A percentile compares a stretch with the other conserved stretches of the same genome.
These are phyloP conservation scores for Leptographium flavum DNA, from an alignment of 2,329 filamentous ascomycete genomes.

Conservation along the genomic window DNA sequence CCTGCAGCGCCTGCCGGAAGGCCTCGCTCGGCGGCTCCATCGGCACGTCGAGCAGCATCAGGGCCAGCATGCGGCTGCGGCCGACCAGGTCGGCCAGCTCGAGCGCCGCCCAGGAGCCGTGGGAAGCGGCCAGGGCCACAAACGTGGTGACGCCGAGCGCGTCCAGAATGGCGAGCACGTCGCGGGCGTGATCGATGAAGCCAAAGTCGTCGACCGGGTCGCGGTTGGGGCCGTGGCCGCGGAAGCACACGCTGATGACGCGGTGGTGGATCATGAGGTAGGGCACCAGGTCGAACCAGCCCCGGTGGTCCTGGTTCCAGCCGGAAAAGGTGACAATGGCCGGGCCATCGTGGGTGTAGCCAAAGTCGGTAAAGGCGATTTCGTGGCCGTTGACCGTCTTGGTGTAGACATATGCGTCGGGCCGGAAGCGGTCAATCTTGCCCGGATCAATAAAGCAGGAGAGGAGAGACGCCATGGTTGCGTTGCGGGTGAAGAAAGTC, in stretches of 20 bases:
- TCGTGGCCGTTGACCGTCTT: conserved; percentile 1
- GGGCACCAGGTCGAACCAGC: not conserved
- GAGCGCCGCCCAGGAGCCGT: not conserved
- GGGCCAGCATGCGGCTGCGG: not conserved
- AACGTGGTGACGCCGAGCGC: not conserved
- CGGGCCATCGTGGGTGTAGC: not conserved
- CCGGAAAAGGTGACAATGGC: not conserved
- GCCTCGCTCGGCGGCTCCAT: not conserved
- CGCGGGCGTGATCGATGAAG: not conserved
- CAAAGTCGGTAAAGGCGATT: not conserved
- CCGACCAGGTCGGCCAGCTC: not conserved
- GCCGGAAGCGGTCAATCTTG: too few species aligned
- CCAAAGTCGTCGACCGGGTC: not conserved
- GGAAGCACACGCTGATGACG: not conserved
- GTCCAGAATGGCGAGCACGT: not conserved
- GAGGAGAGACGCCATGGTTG: too few species aligned
- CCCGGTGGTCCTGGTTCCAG: not conserved
- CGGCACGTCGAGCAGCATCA: not conserved
- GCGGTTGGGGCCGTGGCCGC: not conserved
- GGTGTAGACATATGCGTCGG: conserved; percentile 13
- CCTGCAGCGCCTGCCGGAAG: not conserved
- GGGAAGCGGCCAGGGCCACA: not conserved
- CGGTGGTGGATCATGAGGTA: not conserved
- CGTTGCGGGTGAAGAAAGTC: too few species aligned
- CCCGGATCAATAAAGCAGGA: too few species aligned